phyloP scores from a whole-genome alignment of 2,329 filamentous ascomycete genomes.

The Leptographium galeiforme region DNA sequence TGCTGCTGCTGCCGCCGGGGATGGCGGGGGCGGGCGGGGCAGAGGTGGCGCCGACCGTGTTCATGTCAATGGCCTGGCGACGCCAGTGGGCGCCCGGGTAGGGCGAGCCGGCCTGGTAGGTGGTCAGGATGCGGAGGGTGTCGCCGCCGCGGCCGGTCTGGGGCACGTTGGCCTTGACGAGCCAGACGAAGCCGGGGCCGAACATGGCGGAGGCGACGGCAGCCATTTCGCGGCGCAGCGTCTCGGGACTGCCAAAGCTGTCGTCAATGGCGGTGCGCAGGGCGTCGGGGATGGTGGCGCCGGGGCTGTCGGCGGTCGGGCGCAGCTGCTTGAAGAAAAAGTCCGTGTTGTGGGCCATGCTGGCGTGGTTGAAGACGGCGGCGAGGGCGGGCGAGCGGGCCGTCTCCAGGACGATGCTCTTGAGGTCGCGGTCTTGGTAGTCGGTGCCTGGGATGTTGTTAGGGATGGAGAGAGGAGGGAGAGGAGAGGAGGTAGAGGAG shows the following conservation, averaged over 20 bases:
- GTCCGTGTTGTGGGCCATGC: constrained; percentile 85
- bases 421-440: constrained; percentile 40
- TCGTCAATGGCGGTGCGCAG: constrained; percentile 48
- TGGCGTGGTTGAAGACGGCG: constrained; percentile 86
- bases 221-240: constrained; percentile 66
- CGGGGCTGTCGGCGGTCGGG: neutral
- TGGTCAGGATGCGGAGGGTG: constrained; percentile 58
- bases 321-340: constrained; percentile 60
- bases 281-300: constrained; percentile 31
- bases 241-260: constrained; percentile 72
- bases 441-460: constrained; percentile 39
- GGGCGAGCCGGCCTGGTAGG: constrained; percentile 84
- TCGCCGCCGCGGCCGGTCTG: constrained; percentile 11
- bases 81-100: constrained; percentile 78
- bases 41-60: constrained; percentile 35
- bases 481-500: neutral
- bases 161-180: constrained; percentile 42
- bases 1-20: constrained; percentile 1
- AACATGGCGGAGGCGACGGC: constrained; percentile 82
- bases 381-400: constrained; percentile 69
- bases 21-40: constrained; percentile 6
- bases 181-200: constrained; percentile 93
- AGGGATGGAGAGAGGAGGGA: neutral
- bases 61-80: constrained; percentile 55
- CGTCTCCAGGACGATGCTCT: constrained; percentile 58